Evolutionary conservation across 208 protist species (phyloP).

Genomic region (Strigomonas culicis): DNA sequence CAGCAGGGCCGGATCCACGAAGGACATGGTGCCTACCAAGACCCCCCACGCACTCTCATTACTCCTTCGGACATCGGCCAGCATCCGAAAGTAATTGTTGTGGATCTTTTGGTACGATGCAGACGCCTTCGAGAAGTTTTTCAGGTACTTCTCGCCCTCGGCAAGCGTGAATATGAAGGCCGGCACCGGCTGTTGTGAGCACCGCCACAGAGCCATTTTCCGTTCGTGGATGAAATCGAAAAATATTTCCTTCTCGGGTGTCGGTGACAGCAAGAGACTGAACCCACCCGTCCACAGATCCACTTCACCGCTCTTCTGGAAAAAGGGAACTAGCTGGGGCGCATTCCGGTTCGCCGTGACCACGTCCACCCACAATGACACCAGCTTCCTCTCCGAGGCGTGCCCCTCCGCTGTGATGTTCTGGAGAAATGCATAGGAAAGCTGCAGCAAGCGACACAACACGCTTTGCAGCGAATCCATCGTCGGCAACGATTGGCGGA

Average conservation of each 20-base stretch:
- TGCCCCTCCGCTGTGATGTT: slow-evolving; percentile 12
- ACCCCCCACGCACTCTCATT: slow-evolving; percentile 19
- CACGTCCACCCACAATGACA: slow-evolving; percentile 32
- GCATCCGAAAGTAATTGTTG: not conserved
- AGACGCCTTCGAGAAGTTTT: slow-evolving; percentile 1
- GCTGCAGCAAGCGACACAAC: slow-evolving; percentile 35
- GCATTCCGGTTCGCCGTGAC: slow-evolving; percentile 23
- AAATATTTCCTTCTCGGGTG: not conserved
- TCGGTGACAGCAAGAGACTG: not conserved
- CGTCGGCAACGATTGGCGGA: slow-evolving; percentile 40
- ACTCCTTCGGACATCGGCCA: not conserved
- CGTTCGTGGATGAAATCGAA: not conserved
- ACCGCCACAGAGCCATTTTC: slow-evolving; percentile 7
- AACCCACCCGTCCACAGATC: not conserved
- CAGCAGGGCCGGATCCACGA: slow-evolving; percentile 45
- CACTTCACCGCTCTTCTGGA: not conserved
- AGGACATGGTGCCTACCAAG: slow-evolving; percentile 33
- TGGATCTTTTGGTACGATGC: slow-evolving; percentile 8
- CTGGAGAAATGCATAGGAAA: slow-evolving; percentile 31
- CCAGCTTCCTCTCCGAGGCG: slow-evolving; percentile 23
- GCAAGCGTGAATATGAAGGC: slow-evolving; percentile 6
- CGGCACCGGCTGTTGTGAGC: not conserved
- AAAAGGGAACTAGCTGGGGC: slow-evolving; percentile 11
- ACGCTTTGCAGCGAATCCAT: slow-evolving; percentile 38
- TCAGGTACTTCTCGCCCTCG: slow-evolving; percentile 13